Conservation (phyloP, 805 yeast genomes). For the Hanseniaspora occidentalis region DNA sequence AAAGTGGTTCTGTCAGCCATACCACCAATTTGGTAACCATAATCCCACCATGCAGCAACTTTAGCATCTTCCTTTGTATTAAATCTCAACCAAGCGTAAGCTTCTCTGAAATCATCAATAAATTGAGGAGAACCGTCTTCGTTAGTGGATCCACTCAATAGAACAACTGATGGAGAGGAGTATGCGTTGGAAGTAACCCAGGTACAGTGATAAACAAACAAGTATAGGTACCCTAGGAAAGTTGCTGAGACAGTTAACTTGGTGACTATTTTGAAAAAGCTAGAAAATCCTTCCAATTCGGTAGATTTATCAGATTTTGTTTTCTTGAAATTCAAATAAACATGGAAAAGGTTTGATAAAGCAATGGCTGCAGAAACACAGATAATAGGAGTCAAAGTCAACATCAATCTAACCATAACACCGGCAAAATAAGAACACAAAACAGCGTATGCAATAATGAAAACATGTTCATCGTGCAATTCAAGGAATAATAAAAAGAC, state of each 20-base stretch:
- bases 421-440: conserved; percentile 96
- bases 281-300: conserved; percentile 1
- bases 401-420: conserved; percentile 96
- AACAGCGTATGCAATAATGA: conserved; percentile 84
- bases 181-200: conserved; percentile 95
- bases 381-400: conserved; percentile 90
- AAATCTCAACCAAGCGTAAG: conserved; percentile 97
- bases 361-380: conserved; percentile 92
- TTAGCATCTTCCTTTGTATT: conserved; percentile 93
- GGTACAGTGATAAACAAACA: conserved; percentile 89
- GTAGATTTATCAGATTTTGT: conserved; percentile 1
- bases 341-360: conserved; percentile 68
- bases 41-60: conserved; percentile 99
- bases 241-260: conserved; percentile 51
- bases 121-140: conserved; percentile 77
- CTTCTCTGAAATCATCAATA: conserved; percentile 97
- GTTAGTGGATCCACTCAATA: conserved; percentile 48
- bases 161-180: conserved; percentile 94
- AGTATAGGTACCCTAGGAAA: conserved; percentile 58
- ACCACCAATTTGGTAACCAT: conserved; percentile 98
- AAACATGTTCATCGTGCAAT: conserved; percentile 81
- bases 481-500: conserved; percentile 84
- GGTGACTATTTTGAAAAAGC: conserved; percentile 22
- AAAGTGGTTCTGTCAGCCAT: conserved; percentile 98
- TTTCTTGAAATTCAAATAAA: conserved; percentile 54